Conservation (phyloP, 352 stramenopile genomes). For the Halophytophthora batemanensis region DNA sequence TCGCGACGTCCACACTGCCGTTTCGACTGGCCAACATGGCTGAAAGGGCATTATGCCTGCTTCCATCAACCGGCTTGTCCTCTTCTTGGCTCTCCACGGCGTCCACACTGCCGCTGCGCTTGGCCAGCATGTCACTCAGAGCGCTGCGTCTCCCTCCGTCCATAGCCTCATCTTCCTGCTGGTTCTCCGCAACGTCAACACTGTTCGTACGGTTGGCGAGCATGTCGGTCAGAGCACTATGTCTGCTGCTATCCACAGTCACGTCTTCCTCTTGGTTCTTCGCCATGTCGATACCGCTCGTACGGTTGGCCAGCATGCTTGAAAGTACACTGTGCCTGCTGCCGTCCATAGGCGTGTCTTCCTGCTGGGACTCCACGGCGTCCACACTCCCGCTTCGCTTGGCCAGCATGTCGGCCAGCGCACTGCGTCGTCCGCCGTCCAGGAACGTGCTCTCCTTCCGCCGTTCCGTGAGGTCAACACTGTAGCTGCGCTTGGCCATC, state of each 20-base stretch:
- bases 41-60: constrained; percentile 16
- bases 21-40: constrained; percentile 16
- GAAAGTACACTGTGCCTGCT: constrained; percentile 1
- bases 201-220: constrained; percentile 18
- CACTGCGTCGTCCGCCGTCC: too few species aligned
- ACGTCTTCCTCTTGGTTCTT: constrained; percentile 4
- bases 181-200: constrained; percentile 6
- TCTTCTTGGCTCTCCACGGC: constrained; percentile 7
- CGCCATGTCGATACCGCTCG: constrained; percentile 1
- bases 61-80: constrained; percentile 12
- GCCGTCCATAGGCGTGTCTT: constrained; percentile 1
- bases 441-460: too few species aligned
- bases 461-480: too few species aligned
- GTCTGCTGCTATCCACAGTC: not conserved
- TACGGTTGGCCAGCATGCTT: constrained; percentile 20
- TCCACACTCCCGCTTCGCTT: constrained; percentile 10
- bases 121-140: constrained; percentile 18
- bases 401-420: too few species aligned
- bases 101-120: constrained; percentile 11
- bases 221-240: constrained; percentile 29
- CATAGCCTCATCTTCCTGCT: constrained; percentile 8
- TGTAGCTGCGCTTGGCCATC: constrained; percentile 3
- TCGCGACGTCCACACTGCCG: constrained; percentile 12
- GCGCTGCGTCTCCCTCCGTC: constrained; percentile 19
- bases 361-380: constrained; percentile 21